phyloP scores from a whole-genome alignment of 1,284 basidiomycete species.

The Rhizoctonia solani region DNA sequence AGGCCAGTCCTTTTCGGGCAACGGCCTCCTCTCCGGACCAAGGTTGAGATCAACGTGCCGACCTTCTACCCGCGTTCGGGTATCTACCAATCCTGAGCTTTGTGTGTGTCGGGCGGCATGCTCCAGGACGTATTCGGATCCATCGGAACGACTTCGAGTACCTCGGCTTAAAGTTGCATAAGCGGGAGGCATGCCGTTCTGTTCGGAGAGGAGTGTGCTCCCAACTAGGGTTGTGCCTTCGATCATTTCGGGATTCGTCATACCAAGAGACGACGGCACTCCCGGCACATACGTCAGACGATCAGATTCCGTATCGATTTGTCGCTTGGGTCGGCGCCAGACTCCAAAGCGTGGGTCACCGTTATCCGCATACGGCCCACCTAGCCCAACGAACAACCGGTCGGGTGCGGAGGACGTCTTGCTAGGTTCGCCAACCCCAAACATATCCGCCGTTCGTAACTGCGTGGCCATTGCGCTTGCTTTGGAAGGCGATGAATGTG shows the following conservation, averaged over 20 bases:
- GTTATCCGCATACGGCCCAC: slow-evolving; percentile 17
- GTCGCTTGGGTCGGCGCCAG: slow-evolving; percentile 14
- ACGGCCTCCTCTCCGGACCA: not conserved
- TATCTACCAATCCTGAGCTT: not conserved
- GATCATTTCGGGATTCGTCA: not conserved
- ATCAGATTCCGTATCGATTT: not conserved
- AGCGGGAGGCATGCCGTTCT: not conserved
- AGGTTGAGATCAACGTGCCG: slow-evolving; percentile 1
- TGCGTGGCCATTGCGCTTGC: slow-evolving; percentile 18
- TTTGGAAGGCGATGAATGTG: slow-evolving; percentile 1
- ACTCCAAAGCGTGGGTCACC: slow-evolving; percentile 24
- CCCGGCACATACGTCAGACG: not conserved
- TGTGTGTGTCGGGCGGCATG: not conserved
- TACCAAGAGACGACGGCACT: not conserved
- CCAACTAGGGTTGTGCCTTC: slow-evolving; percentile 23
- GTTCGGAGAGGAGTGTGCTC: not conserved
- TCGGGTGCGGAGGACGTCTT: not conserved
- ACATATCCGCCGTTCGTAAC: slow-evolving; percentile 26
- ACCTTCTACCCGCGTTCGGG: not conserved
- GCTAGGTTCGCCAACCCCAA: not conserved
- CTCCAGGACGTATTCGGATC: not conserved
- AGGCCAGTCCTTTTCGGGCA: slow-evolving; percentile 22
- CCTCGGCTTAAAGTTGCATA: not conserved
- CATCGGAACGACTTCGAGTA: not conserved
- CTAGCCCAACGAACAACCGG: slow-evolving; percentile 9